Conservation (phyloP, 164 flowering plant species). For the Sedum album region DNA sequence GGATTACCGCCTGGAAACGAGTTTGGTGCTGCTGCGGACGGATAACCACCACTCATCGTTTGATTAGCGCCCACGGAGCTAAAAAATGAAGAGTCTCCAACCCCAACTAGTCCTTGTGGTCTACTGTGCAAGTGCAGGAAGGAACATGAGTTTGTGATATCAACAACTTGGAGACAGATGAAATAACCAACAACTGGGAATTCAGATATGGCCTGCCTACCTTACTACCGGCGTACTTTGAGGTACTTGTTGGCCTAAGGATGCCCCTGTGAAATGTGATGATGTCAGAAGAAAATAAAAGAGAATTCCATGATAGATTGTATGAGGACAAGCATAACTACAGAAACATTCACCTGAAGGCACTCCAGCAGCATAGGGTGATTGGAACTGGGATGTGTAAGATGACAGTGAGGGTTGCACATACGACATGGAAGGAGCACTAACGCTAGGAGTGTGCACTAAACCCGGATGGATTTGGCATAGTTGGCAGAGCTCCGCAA, state of each 20-base stretch:
- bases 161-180: not conserved
- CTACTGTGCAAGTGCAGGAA: conserved; percentile 14
- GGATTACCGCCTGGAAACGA: conserved; percentile 64
- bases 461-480: conserved; percentile 28
- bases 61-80: conserved; percentile 20
- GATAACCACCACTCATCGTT: conserved; percentile 17
- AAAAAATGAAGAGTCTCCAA: conserved; percentile 18
- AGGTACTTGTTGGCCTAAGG: conserved; percentile 25
- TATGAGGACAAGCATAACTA: not conserved
- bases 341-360: conserved; percentile 32
- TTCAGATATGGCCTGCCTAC: conserved; percentile 14
- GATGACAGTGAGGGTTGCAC: conserved; percentile 31
- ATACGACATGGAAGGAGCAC: conserved; percentile 33
- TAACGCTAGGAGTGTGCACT: conserved; percentile 29
- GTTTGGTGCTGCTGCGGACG: conserved; percentile 27
- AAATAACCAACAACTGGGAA: not conserved
- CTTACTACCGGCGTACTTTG: conserved; percentile 19
- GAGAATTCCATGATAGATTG: not conserved
- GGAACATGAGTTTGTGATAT: not conserved
- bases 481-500: conserved; percentile 48
- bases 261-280: conserved; percentile 23
- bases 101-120: conserved; percentile 26
- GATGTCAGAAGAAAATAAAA: not conserved
- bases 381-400: conserved; percentile 18
- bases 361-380: conserved; percentile 13